Evolutionary conservation across 2,329 filamentous ascomycete species (phyloP).

Genomic region (Malbranchea zuffiana): DNA sequence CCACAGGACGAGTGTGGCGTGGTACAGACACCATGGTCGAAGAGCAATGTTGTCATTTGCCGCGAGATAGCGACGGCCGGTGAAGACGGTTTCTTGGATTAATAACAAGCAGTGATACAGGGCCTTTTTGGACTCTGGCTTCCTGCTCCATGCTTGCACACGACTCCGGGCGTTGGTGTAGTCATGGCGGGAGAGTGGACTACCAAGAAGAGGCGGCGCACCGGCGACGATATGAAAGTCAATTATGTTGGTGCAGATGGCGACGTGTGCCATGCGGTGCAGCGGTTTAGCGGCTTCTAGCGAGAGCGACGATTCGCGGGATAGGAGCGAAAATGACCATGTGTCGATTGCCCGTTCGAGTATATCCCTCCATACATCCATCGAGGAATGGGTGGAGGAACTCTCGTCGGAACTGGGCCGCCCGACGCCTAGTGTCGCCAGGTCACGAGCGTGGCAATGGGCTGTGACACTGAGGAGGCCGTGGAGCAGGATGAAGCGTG

Average conservation of each 20-base stretch:
- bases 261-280: constrained; percentile 21
- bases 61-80: constrained; percentile 17
- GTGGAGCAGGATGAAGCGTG: constrained; percentile 20
- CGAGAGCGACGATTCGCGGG: constrained; percentile 18
- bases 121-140: constrained; percentile 16
- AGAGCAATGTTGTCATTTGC: constrained; percentile 19
- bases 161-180: constrained; percentile 15
- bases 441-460: constrained; percentile 19
- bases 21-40: no score
- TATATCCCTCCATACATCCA: constrained; percentile 21
- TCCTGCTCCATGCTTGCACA: constrained; percentile 18
- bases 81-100: constrained; percentile 20
- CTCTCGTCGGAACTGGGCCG: constrained; percentile 6
- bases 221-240: constrained; percentile 22
- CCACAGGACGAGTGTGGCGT: no score
- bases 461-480: constrained; percentile 21
- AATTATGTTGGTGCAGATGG: constrained; percentile 20
- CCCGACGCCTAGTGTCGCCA: constrained; percentile 17
- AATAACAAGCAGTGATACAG: constrained; percentile 19
- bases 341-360: constrained; percentile 21
- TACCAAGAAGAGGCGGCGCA: constrained; percentile 19
- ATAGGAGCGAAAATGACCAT: constrained; percentile 22
- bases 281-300: constrained; percentile 18
- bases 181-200: constrained; percentile 15
- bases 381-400: constrained; percentile 9